Conservation (phyloP, 441 rosid genomes). For the Arabidopsis lyrata region DNA sequence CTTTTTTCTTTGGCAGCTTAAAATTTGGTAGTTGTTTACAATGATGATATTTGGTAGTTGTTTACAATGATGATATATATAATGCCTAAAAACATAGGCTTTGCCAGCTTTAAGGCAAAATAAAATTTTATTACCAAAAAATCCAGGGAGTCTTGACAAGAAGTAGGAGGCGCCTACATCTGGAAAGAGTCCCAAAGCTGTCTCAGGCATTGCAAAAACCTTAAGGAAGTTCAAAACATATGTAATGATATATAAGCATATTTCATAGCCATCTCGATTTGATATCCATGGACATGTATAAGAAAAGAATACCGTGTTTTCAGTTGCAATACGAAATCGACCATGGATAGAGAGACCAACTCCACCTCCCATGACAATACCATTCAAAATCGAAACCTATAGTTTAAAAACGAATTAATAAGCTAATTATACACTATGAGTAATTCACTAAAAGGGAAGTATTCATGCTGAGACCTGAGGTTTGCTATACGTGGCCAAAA, state of each 20-base stretch:
- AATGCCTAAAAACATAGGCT: too few relatives aligned
- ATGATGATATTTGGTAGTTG: too few relatives aligned
- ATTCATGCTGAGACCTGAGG: slow-evolving; percentile 56
- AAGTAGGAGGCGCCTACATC: slow-evolving; percentile 86
- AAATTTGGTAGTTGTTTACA: too few relatives aligned
- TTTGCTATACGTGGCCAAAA: slow-evolving; percentile 79
- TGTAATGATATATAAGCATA: background rate
- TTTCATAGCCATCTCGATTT: background rate
- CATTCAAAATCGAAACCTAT: slow-evolving; percentile 81
- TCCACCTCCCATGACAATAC: slow-evolving; percentile 94
- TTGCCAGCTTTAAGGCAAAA: background rate
- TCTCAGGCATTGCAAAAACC: slow-evolving; percentile 95
- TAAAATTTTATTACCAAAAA: slow-evolving; percentile 61
- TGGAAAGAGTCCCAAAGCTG: slow-evolving; percentile 82
- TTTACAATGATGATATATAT: too few relatives aligned
- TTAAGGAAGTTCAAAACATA: slow-evolving; percentile 30
- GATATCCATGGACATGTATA: slow-evolving; percentile 9
- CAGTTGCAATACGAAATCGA: slow-evolving; percentile 78
- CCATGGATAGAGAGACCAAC: slow-evolving; percentile 85
- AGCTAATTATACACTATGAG: background rate
- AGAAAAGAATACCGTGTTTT: slow-evolving; percentile 64
- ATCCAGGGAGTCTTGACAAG: slow-evolving; percentile 91
- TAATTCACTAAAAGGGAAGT: background rate
- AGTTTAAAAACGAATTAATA: background rate
- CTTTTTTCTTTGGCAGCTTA: too few relatives aligned